Evolutionary conservation across 495 filamentous ascomycete genomes (phyloP).

Genomic region (Aspergillus egyptiacus): DNA sequence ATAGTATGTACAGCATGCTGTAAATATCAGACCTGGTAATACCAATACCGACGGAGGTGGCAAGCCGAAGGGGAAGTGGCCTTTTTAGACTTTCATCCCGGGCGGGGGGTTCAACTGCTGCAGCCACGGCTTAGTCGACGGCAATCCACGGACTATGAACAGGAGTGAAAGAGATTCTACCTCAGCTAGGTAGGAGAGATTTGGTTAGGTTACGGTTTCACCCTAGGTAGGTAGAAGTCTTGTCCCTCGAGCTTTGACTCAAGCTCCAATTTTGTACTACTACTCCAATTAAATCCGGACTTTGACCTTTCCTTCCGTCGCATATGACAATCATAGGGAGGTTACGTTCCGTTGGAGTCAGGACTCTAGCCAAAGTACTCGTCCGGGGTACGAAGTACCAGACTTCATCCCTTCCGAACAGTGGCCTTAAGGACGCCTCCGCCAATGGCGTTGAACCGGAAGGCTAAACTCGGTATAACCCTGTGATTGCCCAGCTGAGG

Average conservation of each 20-base stretch:
- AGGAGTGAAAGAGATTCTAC: no score
- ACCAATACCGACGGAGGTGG: background rate
- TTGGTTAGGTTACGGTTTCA: no score
- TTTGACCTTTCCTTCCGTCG: no score
- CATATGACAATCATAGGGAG: no score
- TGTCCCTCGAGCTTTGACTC: no score
- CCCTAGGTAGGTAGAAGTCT: no score
- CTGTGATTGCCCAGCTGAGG: background rate
- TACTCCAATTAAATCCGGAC: no score
- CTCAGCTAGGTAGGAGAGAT: no score
- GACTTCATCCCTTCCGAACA: background rate
- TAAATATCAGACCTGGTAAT: background rate
- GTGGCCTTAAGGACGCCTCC: background rate
- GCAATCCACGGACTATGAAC: no score
- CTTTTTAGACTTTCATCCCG: background rate
- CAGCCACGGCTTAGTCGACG: background rate
- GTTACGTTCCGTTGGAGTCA: no score
- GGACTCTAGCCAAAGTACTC: no score
- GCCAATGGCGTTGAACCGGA: conserved; percentile 4
- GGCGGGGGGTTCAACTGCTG: background rate
- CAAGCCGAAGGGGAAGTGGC: background rate
- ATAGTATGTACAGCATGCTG: background rate
- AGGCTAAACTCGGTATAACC: conserved; percentile 1
- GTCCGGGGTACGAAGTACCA: background rate
- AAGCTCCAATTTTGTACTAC: no score